Conservation (phyloP, 768 basidiomycete species). For the Leucogyrophana mollusca region DNA sequence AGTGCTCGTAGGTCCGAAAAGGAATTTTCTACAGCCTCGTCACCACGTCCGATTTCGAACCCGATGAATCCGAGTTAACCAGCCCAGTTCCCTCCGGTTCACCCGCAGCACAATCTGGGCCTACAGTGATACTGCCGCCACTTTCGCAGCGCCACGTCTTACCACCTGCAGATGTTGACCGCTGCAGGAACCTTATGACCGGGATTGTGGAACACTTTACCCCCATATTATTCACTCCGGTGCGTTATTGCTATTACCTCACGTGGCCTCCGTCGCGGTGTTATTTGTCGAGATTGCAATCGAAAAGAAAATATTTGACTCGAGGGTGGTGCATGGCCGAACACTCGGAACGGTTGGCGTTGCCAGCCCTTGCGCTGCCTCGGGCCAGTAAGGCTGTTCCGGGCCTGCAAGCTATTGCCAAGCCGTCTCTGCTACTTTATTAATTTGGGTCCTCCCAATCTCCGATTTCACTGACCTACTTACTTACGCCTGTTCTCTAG, state of each 20-base stretch:
- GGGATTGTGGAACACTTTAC: slow-evolving; percentile 66
- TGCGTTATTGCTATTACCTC: slow-evolving; percentile 13
- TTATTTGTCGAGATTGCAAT: no score
- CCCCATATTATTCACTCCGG: slow-evolving; percentile 69
- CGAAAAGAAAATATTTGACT: no score
- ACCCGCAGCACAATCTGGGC: background rate
- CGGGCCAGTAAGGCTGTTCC: no score
- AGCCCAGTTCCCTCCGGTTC: background rate
- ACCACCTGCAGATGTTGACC: slow-evolving; percentile 32
- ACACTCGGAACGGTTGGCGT: no score
- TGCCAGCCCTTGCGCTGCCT: no score
- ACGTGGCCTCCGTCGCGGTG: no score
- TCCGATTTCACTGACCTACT: background rate
- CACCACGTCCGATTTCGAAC: slow-evolving; percentile 56
- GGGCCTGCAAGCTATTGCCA: no score
- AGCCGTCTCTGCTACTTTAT: no score
- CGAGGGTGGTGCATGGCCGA: no score
- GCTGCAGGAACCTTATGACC: slow-evolving; percentile 50
- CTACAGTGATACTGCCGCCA: no score
- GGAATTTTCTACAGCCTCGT: slow-evolving; percentile 64
- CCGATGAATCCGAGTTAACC: slow-evolving; percentile 15
- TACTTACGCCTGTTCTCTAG: slow-evolving; percentile 8
- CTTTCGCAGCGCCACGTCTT: slow-evolving; percentile 24
- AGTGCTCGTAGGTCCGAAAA: slow-evolving; percentile 51
- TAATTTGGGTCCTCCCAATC: no score